These are phyloP conservation scores for Epichloe brachyelytri DNA, from an alignment of 2,329 filamentous ascomycete genomes.

Conservation along the genomic window DNA sequence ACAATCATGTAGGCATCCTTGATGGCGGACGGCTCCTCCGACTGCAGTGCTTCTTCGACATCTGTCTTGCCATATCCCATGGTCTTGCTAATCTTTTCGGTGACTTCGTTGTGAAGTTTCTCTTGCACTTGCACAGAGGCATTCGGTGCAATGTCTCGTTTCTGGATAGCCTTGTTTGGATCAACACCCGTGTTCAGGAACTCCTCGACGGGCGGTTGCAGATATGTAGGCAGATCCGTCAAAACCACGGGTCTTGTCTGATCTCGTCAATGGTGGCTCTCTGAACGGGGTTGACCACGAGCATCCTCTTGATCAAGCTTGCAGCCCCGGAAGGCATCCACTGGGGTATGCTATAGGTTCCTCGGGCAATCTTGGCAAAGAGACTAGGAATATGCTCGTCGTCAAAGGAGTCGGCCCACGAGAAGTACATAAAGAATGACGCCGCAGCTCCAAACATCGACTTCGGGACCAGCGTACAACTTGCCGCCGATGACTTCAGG, in stretches of 20 bases:
- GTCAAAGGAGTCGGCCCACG: constrained; percentile 81
- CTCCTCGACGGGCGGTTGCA: constrained; percentile 78
- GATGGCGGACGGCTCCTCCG: constrained; percentile 90
- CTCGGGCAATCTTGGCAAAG: constrained; percentile 94
- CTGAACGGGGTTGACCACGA: constrained; percentile 89
- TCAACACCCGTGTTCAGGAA: constrained; percentile 92
- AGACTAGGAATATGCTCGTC: constrained; percentile 96
- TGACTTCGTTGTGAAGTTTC: constrained; percentile 82
- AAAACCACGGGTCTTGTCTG: constrained; percentile 88
- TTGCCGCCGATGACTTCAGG: constrained; percentile 97
- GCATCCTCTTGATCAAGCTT: constrained; percentile 77
- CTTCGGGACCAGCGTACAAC: constrained; percentile 91
- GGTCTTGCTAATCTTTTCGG: constrained; percentile 89
- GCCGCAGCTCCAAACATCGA: constrained; percentile 96
- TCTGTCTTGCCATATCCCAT: constrained; percentile 96
- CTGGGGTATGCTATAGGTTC: constrained; percentile 80
- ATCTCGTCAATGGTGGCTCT: constrained; percentile 92
- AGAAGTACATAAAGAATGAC: constrained; percentile 80
- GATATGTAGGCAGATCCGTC: constrained; percentile 72
- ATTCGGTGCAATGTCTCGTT: constrained; percentile 66
- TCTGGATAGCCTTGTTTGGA: constrained; percentile 79
- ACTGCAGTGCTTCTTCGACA: constrained; percentile 84
- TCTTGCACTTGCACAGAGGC: constrained; percentile 70
- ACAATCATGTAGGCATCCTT: constrained; percentile 99
- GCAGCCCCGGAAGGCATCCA: constrained; percentile 82